Base-by-base conservation (phyloP, 768 basidiomycete genomes). In the Austroboletus eburneus region DNA sequence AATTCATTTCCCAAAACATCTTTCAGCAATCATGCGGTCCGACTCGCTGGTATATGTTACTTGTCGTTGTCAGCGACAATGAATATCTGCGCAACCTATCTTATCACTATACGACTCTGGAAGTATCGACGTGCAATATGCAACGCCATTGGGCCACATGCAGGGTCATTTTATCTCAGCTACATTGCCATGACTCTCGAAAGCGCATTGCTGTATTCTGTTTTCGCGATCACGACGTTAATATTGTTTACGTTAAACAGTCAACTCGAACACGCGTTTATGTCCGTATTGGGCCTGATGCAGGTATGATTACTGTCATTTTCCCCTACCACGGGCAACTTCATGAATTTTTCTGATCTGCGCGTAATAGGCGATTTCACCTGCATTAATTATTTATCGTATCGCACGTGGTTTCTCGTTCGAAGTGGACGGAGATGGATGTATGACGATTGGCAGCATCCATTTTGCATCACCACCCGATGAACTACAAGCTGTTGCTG, bases 111-210 rank as follows among this genome's bases (percentile, higher is more conserved):
- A 2, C 50, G 59, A 5, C 48, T 60, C 9, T 56, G 37, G 53
- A 46, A 59, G 33, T 49, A 62, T 18, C 42, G 57, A 9, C 57
- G 33, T 1, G 39, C 57, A 0, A 35, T 56, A 39, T 29, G 45
- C 2, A 23, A 16, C 1, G 49, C 54, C 0, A 8, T 56, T 35
- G 57, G 57, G 2, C 29, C 43, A 0, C 42, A 30, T 1, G 53
- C 52, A 7, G 60, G 51, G 2, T 14, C 39, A n/a, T 59, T 60
- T 17, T 59, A 62, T 24, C 39, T 60, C 25, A 24, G 45, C 2
- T 60, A 56, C 17, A 56, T 62, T 51, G 47, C 57, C 1, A 59
- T 60, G 60, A 56, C 57, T 16, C 54, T 60, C 39, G 59, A 60
- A 42, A 59, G 59, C 45, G 60, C 59, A 0, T 0, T 45, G 40